Evolutionary conservation across 331 rosid genomes (phyloP).

Genomic region (Malus hybrid): DNA sequence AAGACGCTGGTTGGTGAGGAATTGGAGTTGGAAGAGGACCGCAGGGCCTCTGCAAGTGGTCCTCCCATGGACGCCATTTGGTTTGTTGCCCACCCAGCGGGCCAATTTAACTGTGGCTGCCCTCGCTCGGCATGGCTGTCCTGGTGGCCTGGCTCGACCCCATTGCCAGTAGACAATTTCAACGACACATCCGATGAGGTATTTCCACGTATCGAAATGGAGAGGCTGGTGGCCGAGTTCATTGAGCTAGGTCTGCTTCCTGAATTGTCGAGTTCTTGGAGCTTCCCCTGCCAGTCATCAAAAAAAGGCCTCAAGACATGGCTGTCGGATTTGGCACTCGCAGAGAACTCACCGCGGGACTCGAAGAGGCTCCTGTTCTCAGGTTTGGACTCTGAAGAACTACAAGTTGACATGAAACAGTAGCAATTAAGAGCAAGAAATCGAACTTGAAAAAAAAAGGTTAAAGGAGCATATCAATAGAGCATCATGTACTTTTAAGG

Average conservation of each 20-base stretch:
- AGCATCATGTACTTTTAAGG: background rate
- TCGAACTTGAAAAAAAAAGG: background rate
- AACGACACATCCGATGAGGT: slow-evolving; percentile 65
- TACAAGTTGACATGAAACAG: slow-evolving; percentile 8
- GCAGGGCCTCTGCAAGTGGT: slow-evolving; percentile 92
- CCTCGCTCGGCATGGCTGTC: slow-evolving; percentile 27
- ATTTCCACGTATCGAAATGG: slow-evolving; percentile 66
- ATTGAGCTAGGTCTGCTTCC: slow-evolving; percentile 23
- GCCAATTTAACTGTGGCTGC: slow-evolving; percentile 62
- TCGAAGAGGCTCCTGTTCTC: slow-evolving; percentile 35
- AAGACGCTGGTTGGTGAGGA: slow-evolving; percentile 84
- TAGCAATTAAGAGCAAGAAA: slow-evolving; percentile 13
- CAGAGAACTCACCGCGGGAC: slow-evolving; percentile 31
- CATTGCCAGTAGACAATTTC: slow-evolving; percentile 75
- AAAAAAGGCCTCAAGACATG: slow-evolving; percentile 79
- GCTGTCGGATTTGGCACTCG: slow-evolving; percentile 48
- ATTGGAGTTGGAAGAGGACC: slow-evolving; percentile 63
- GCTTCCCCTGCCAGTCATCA: slow-evolving; percentile 83
- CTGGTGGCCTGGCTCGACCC: slow-evolving; percentile 27
- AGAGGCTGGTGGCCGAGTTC: slow-evolving; percentile 51
- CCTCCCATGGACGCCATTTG: slow-evolving; percentile 92
- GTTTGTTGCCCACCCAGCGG: slow-evolving; percentile 52
- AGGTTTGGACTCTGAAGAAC: slow-evolving; percentile 35
- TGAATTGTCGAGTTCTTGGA: slow-evolving; percentile 40
- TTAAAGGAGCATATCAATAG: background rate